These are phyloP conservation scores for Borealophlyctis nickersoniae DNA, from an alignment of 192 early-diverging fungal genomes.

Conservation along the genomic window DNA sequence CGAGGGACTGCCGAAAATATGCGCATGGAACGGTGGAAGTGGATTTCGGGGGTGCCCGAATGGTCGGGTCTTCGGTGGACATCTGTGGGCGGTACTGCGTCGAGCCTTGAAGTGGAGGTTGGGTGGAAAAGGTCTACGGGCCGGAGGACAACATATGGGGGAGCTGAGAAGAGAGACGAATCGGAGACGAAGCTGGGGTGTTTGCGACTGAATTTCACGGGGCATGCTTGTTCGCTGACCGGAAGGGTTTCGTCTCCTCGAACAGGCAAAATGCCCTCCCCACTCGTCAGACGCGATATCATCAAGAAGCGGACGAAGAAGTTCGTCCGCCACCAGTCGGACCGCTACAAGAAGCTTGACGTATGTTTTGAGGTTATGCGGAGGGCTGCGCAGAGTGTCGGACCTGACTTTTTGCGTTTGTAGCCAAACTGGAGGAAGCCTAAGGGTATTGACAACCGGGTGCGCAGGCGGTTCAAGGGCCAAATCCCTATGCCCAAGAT, in stretches of 20 bases:
- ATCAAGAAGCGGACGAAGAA: conserved; percentile 99
- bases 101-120: background rate
- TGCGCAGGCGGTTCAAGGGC: conserved; percentile 98
- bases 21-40: too few relatives aligned
- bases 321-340: conserved; percentile 97
- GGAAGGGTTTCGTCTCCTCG: too few relatives aligned
- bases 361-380: conserved; percentile 45
- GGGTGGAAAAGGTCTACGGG: background rate
- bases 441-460: conserved; percentile 99
- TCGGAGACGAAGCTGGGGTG: background rate
- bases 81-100: too few relatives aligned
- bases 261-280: conserved; percentile 84
- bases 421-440: conserved; percentile 99
- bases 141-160: background rate
- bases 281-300: conserved; percentile 90
- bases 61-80: too few relatives aligned
- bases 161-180: background rate
- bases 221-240: background rate
- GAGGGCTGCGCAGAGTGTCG: conserved; percentile 14
- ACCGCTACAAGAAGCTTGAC: conserved; percentile 94
- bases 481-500: conserved; percentile 98
- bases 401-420: conserved; percentile 5
- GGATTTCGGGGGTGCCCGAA: too few relatives aligned
- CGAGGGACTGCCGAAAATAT: background rate
- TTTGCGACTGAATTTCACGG: background rate